Evolutionary conservation across 2,329 filamentous ascomycete species (phyloP).

Genomic region (Cytospora paraplurivora): DNA sequence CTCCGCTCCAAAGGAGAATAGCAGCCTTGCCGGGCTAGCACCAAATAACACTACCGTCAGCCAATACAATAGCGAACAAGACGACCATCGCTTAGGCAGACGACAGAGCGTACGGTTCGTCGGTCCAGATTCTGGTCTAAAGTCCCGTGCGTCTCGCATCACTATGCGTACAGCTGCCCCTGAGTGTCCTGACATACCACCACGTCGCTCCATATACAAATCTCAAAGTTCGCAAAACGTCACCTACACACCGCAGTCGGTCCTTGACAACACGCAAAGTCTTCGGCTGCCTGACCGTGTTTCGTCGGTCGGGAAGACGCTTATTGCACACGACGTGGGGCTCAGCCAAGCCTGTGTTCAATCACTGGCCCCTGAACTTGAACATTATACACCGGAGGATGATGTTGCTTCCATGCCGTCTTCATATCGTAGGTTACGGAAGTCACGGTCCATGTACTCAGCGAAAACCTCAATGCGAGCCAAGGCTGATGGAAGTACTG

Average conservation of each 20-base stretch:
- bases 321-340: not conserved
- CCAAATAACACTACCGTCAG: slow-evolving; percentile 31
- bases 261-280: slow-evolving; percentile 2
- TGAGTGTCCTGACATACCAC: not conserved
- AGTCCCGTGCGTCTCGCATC: slow-evolving; percentile 23
- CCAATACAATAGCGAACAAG: slow-evolving; percentile 31
- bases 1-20: slow-evolving; percentile 29
- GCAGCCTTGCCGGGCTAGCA: slow-evolving; percentile 20
- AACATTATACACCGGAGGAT: slow-evolving; percentile 52
- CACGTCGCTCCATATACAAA: slow-evolving; percentile 8
- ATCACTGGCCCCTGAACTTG: slow-evolving; percentile 42
- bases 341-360: slow-evolving; percentile 39
- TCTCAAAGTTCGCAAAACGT: slow-evolving; percentile 22
- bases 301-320: slow-evolving; percentile 24
- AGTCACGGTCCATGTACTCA: slow-evolving; percentile 57
- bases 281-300: slow-evolving; percentile 18
- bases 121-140: slow-evolving; percentile 31
- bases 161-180: slow-evolving; percentile 17
- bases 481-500: slow-evolving; percentile 26
- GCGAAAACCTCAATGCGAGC: slow-evolving; percentile 33
- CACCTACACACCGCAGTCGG: not conserved
- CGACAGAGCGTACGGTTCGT: slow-evolving; percentile 61
- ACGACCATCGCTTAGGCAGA: slow-evolving; percentile 39
- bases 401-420: slow-evolving; percentile 50
- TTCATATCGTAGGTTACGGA: slow-evolving; percentile 54